Evolutionary conservation across 441 rosid species (phyloP), one percentile per base, ranked within the genome.

Genomic region (Pelargonium citronellum): DNA sequence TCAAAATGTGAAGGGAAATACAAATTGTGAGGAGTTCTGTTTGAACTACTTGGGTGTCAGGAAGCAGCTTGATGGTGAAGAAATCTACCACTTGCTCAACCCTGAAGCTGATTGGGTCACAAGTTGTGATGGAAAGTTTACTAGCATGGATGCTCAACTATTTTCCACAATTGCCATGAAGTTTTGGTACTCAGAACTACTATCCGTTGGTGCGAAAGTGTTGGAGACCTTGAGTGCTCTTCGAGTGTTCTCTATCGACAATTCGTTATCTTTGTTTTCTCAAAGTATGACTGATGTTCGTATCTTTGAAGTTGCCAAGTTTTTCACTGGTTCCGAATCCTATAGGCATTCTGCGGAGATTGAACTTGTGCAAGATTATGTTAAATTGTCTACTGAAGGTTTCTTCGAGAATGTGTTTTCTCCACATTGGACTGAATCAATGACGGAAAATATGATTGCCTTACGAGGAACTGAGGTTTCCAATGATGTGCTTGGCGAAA

Each of bases 41-140:
- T 63, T 84, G 68, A 78, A 75, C 66, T 84, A 83, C 79, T 71
- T 84, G 27, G 87, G 83, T 0, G 83, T 83, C 22, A 41, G 70
- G 75, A 81, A 70, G 73, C 79, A 77, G n/a, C 64, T 30, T 15
- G 34, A 62, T 44, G 73, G 69, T 71, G 64, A 55, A 4, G 2
- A 67, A 53, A 60, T 67, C 17, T 86, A 66, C 73, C 30, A 67
- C 68, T 69, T 84, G 44, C 61, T 78, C 72, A 79, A 75, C 57
- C 55, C 74, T 19, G 70, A 77, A 67, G 81, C 83, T 64, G 67
- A 71, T 0, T 84, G 88, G 84, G 66, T 55, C 8, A 72, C 75
- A 69, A 58, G 74, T 8, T 58, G 71, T 64, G 73, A 69, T 9
- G 71, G 67, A 60, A 74, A 70, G 46, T 27, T 63, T 43, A 37